phyloP scores from a whole-genome alignment of 805 yeast genomes.

The Priceomyces medius region DNA sequence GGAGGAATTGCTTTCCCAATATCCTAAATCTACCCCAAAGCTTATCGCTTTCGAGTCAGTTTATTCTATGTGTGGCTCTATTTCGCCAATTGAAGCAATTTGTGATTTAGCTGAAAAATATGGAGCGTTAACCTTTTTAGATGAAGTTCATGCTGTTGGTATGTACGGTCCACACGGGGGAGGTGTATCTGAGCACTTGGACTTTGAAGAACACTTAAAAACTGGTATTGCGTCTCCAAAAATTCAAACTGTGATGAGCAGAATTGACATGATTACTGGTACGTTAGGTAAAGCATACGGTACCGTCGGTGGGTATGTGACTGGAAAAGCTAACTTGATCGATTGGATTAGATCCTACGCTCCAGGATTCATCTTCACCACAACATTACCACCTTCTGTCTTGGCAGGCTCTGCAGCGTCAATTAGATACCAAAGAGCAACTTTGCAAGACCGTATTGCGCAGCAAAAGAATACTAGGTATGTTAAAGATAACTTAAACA shows the following conservation, averaged over 20 bases:
- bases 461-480: conserved; percentile 87
- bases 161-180: conserved; percentile 99
- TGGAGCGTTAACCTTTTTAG: conserved; percentile 95
- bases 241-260: conserved; percentile 67
- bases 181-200: conserved; percentile 96
- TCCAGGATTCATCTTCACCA: conserved; percentile 97
- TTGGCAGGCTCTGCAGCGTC: conserved; percentile 96
- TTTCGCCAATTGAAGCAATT: conserved; percentile 87
- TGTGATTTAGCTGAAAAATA: conserved; percentile 97
- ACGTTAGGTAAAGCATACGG: conserved; percentile 97
- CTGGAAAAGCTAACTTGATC: conserved; percentile 76
- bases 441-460: conserved; percentile 71
- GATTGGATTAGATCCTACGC: conserved; percentile 97
- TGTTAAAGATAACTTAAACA: conserved; percentile 69
- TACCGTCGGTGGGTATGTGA: conserved; percentile 96
- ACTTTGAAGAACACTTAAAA: conserved; percentile 77
- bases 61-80: conserved; percentile 98
- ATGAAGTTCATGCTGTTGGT: conserved; percentile 99
- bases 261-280: conserved; percentile 95
- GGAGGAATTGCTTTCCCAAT: conserved; percentile 72
- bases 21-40: conserved; percentile 88
- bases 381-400: conserved; percentile 94
- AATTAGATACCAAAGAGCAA: conserved; percentile 76
- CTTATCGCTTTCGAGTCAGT: conserved; percentile 96
- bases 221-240: conserved; percentile 55